Evolutionary conservation across 176 grass and related monocot species (phyloP).

Genomic region (Aegilops bicornis): DNA sequence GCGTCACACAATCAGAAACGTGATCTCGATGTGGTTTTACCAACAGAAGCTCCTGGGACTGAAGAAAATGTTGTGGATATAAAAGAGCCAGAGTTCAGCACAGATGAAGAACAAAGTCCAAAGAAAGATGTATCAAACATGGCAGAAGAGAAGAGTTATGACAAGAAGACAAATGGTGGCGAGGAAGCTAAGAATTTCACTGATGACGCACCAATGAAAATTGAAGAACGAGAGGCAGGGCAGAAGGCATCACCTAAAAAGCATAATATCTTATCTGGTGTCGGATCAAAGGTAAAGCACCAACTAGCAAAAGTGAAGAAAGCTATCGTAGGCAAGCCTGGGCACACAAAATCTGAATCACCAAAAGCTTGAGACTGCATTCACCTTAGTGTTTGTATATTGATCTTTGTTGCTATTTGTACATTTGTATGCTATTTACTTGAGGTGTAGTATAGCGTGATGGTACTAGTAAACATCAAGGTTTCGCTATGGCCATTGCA

Average conservation of each 20-base stretch:
- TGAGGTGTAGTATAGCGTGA: slow-evolving; percentile 3
- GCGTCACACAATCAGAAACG: slow-evolving; percentile 42
- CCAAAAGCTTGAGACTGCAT: slow-evolving; percentile 43
- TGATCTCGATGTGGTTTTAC: slow-evolving; percentile 33
- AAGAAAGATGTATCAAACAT: slow-evolving; percentile 28
- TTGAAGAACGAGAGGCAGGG: slow-evolving; percentile 46
- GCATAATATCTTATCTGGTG: slow-evolving; percentile 67
- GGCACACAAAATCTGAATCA: slow-evolving; percentile 45
- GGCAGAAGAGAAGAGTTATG: slow-evolving; percentile 44
- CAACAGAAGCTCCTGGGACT: slow-evolving; percentile 19
- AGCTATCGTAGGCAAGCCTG: slow-evolving; percentile 77
- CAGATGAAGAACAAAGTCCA: slow-evolving; percentile 44
- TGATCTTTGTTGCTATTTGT: slow-evolving; percentile 43
- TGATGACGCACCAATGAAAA: slow-evolving; percentile 29
- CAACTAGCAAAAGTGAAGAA: slow-evolving; percentile 91
- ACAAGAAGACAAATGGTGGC: slow-evolving; percentile 40
- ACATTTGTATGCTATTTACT: slow-evolving; percentile 36
- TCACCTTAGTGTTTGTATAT: slow-evolving; percentile 37
- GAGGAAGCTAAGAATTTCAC: slow-evolving; percentile 40
- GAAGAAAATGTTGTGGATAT: slow-evolving; percentile 35
- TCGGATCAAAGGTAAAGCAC: slow-evolving; percentile 88
- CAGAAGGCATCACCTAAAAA: slow-evolving; percentile 66
- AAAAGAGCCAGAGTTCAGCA: slow-evolving; percentile 38
- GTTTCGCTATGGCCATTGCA: slow-evolving; percentile 2
- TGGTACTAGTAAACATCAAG: slow-evolving; percentile 9